Conservation (phyloP, 495 filamentous ascomycete species). For the Annulohypoxylon moriforme region DNA sequence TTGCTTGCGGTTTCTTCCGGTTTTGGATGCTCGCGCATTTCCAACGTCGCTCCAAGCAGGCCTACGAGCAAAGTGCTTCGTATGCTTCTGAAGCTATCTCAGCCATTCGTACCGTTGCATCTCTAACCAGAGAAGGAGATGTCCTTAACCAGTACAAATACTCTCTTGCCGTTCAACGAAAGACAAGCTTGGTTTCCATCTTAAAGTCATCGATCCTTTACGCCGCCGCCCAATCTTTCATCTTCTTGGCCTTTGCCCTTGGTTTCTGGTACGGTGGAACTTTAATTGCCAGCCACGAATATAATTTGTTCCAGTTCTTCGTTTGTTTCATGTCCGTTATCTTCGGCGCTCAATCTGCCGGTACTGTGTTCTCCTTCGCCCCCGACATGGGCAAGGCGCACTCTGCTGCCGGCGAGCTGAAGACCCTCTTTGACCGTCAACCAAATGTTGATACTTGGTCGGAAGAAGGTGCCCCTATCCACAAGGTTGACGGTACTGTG, state of each 20-base stretch:
- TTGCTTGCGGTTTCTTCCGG: conserved; percentile 85
- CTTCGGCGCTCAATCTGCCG: conserved; percentile 85
- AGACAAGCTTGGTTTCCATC: conserved; percentile 71
- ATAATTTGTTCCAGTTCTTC: conserved; percentile 80
- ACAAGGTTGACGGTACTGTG: conserved; percentile 71
- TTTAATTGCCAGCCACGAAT: conserved; percentile 73
- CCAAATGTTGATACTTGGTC: conserved; percentile 89
- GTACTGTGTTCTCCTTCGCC: conserved; percentile 87
- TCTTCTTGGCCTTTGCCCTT: conserved; percentile 83
- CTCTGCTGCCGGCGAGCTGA: conserved; percentile 78
- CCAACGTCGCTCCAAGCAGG: conserved; percentile 73
- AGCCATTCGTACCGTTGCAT: conserved; percentile 93
- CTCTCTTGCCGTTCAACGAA: conserved; percentile 71
- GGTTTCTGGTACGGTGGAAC: conserved; percentile 95
- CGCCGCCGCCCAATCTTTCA: conserved; percentile 79
- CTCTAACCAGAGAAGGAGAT: conserved; percentile 83
- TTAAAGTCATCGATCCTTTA: conserved; percentile 78
- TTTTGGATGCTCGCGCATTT: conserved; percentile 85
- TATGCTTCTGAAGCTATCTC: conserved; percentile 92
- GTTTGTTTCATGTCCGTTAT: conserved; percentile 81
- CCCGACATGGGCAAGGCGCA: conserved; percentile 91
- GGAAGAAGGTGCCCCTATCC: conserved; percentile 69
- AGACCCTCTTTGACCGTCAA: conserved; percentile 79
- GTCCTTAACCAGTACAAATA: conserved; percentile 78
- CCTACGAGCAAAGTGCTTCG: conserved; percentile 79